phyloP scores from a whole-genome alignment of 441 rosid genomes.

The Pelargonium myrrhifolium region DNA sequence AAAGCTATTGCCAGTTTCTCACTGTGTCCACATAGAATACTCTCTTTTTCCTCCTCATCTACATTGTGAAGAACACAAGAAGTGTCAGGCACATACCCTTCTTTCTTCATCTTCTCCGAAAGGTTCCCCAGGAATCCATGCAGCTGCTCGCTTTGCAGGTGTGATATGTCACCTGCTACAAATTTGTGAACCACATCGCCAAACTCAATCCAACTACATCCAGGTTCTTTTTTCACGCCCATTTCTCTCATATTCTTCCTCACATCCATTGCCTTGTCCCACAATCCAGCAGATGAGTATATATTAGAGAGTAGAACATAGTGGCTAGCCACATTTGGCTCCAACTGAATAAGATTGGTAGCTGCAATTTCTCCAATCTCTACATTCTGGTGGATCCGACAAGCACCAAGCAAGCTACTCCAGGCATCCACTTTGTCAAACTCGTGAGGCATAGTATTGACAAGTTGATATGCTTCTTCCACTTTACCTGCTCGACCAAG shows the following conservation, averaged over 20 bases:
- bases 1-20: constrained; percentile 86
- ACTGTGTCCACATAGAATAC: constrained; percentile 77
- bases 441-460: constrained; percentile 43
- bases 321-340: constrained; percentile 81
- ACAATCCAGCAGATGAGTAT: constrained; percentile 49
- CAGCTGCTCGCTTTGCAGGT: constrained; percentile 19
- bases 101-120: constrained; percentile 18
- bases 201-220: constrained; percentile 64
- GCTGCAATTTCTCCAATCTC: constrained; percentile 77
- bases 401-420: constrained; percentile 89
- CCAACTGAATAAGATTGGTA: constrained; percentile 45
- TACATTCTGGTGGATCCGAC: constrained; percentile 54
- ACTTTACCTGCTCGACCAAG: constrained; percentile 78
- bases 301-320: constrained; percentile 57
- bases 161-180: constrained; percentile 17
- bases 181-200: constrained; percentile 24
- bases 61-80: constrained; percentile 81
- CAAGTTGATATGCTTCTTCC: constrained; percentile 50
- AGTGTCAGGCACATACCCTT: constrained; percentile 50
- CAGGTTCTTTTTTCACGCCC: constrained; percentile 63
- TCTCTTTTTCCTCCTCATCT: constrained; percentile 66
- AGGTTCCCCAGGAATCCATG: constrained; percentile 23
- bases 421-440: constrained; percentile 57
- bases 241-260: constrained; percentile 50
- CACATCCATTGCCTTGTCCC: constrained; percentile 58